Evolutionary conservation across 2,329 filamentous ascomycete species (phyloP), one percentile per base, ranked within the genome.

Genomic region (Penicillium fuscoglaucum): DNA sequence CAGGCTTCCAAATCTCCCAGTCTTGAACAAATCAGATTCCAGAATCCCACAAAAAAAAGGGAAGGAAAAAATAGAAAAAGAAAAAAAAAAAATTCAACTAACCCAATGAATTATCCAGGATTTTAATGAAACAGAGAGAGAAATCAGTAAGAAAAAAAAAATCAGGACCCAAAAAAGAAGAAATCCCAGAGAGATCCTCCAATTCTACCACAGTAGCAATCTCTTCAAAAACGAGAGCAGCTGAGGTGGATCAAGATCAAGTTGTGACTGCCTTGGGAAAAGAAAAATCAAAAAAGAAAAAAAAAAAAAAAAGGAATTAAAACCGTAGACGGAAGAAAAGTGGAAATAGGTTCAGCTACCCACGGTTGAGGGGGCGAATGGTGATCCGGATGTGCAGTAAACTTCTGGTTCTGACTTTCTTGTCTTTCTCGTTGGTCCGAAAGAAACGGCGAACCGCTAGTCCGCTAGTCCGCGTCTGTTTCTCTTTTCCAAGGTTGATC

Each of bases 301-400:
- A 21, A 21, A 31, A 2, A 29, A 31, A 41, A 33, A 41, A 31
- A 17, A 29, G n/a, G 12, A 52, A n/a, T 21, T 21, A 31, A 21
- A 5, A 12, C 37, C 50, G 51, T 46, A 51, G 48, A 56, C 17
- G 45, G 53, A 33, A 35, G 47, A 57, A 40, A 55, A 50, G 45
- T 49, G 51, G 45, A 58, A 53, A 53, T 63, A 61, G 61, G 61
- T 65, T 64, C 61, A 66, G 64, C 60, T 64, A 59, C 33, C 48
- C 50, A 68, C 64, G 64, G 73, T 70, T 67, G 72, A 67, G 72
- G 66, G 65, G 52, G 59, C 59, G 47, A 52, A 66, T 61, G 67
- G 67, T 64, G 66, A 70, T 72, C 69, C 70, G 66, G 66, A 69
- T 72, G 70, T 70, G 72, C 66, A 70, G 70, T 69, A 69, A 21